A percentile compares a stretch with the other conserved stretches of the same genome.
phyloP scores from a whole-genome alignment of 805 yeast species.

The Sugiyamaella americana region DNA sequence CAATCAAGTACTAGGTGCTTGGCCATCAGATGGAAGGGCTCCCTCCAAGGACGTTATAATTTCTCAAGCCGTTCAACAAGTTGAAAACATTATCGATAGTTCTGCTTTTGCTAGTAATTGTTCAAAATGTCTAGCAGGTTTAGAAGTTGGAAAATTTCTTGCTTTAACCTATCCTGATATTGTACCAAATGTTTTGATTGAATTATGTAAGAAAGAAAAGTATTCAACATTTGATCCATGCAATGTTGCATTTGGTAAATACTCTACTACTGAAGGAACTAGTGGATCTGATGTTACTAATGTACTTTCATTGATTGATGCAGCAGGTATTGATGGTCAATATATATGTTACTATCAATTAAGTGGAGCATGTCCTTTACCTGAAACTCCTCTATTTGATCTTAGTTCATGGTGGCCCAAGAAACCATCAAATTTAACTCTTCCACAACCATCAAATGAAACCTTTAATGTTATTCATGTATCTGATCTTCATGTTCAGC shows the following conservation, averaged over 20 bases:
- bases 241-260: neutral
- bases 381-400: slow-evolving; percentile 47
- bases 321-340: slow-evolving; percentile 49
- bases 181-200: slow-evolving; percentile 1
- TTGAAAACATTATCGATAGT: slow-evolving; percentile 3
- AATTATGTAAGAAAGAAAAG: neutral
- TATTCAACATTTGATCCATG: neutral
- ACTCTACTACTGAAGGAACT: slow-evolving; percentile 10
- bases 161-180: slow-evolving; percentile 9
- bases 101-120: slow-evolving; percentile 4
- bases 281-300: slow-evolving; percentile 43
- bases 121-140: slow-evolving; percentile 10
- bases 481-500: slow-evolving; percentile 58
- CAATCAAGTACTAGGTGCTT: neutral
- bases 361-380: slow-evolving; percentile 46
- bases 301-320: slow-evolving; percentile 46
- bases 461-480: slow-evolving; percentile 58
- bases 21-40: slow-evolving; percentile 3
- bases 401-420: slow-evolving; percentile 41
- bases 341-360: slow-evolving; percentile 54
- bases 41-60: slow-evolving; percentile 2
- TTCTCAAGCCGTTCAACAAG: slow-evolving; percentile 2
- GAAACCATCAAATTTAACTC: slow-evolving; percentile 31
- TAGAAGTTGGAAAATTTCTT: slow-evolving; percentile 9
- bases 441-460: slow-evolving; percentile 25